These are phyloP conservation scores for Gleditsia sinensis DNA, from an alignment of 306 rosid species.

Conservation along the genomic window DNA sequence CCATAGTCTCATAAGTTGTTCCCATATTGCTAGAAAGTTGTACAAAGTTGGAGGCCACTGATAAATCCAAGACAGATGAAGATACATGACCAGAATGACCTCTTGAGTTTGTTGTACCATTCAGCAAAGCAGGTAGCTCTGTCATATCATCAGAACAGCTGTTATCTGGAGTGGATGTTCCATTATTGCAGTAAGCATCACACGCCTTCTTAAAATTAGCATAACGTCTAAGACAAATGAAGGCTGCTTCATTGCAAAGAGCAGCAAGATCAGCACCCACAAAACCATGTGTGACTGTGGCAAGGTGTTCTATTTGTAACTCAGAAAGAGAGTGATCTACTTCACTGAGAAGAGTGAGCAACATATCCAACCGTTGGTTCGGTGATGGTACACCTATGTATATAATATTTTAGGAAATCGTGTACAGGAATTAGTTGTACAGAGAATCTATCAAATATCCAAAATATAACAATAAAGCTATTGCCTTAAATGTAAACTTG, in stretches of 20 bases:
- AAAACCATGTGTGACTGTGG: conserved; percentile 80
- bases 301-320: conserved; percentile 73
- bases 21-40: conserved; percentile 36
- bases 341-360: conserved; percentile 66
- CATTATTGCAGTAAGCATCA: conserved; percentile 28
- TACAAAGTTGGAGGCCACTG: conserved; percentile 36
- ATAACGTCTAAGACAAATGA: conserved; percentile 61
- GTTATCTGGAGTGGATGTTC: conserved; percentile 19
- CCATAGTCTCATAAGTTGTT: conserved; percentile 38
- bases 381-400: conserved; percentile 90
- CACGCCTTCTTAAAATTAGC: conserved; percentile 39
- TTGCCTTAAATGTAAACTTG: neutral
- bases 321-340: conserved; percentile 71
- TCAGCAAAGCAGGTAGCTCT: conserved; percentile 34
- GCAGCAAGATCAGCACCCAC: conserved; percentile 92
- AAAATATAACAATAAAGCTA: conserved; percentile 7
- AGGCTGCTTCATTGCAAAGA: conserved; percentile 81
- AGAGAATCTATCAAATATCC: conserved; percentile 17
- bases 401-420: conserved; percentile 21
- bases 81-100: conserved; percentile 41
- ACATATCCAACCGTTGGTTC: conserved; percentile 67
- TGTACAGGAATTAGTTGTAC: conserved; percentile 13
- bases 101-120: conserved; percentile 31
- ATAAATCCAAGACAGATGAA: conserved; percentile 45
- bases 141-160: conserved; percentile 37